Conservation (phyloP, 805 yeast genomes). For the Teunomyces aglyptinius region DNA sequence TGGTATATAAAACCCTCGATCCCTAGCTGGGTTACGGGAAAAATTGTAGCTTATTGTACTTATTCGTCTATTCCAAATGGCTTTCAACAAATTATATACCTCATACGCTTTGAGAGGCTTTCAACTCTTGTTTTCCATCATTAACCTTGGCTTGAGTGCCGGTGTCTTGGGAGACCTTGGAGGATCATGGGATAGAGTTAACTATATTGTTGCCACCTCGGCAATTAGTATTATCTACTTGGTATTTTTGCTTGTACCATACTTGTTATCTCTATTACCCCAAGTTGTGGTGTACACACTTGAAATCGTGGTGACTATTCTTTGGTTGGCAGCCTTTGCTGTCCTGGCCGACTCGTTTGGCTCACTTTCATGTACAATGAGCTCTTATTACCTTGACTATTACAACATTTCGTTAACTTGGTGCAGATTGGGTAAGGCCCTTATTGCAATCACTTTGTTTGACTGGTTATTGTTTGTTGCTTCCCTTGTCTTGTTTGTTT, state of each 20-base stretch:
- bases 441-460: constrained; percentile 19
- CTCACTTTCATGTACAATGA: constrained; percentile 6
- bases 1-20: background rate
- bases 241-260: constrained; percentile 8
- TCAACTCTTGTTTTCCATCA: constrained; percentile 16
- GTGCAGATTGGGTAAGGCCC: constrained; percentile 22
- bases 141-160: constrained; percentile 17
- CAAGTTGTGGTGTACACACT: constrained; percentile 10
- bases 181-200: constrained; percentile 5
- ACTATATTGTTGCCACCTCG: constrained; percentile 12
- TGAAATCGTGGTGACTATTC: constrained; percentile 16
- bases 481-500: constrained; percentile 14
- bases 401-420: constrained; percentile 4
- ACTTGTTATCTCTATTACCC: constrained; percentile 9
- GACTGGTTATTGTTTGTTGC: constrained; percentile 19
- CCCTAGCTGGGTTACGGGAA: background rate
- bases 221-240: constrained; percentile 9
- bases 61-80: background rate
- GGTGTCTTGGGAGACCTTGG: constrained; percentile 6
- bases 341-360: constrained; percentile 19
- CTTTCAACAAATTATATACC: background rate
- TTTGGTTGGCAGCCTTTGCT: constrained; percentile 26
- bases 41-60: too few species aligned
- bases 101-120: constrained; percentile 5
- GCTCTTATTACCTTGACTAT: background rate